A percentile compares a stretch with the other conserved stretches of the same genome.
Evolutionary conservation across 2,329 filamentous ascomycete species (phyloP).

Genomic region (Phoma sp.): DNA sequence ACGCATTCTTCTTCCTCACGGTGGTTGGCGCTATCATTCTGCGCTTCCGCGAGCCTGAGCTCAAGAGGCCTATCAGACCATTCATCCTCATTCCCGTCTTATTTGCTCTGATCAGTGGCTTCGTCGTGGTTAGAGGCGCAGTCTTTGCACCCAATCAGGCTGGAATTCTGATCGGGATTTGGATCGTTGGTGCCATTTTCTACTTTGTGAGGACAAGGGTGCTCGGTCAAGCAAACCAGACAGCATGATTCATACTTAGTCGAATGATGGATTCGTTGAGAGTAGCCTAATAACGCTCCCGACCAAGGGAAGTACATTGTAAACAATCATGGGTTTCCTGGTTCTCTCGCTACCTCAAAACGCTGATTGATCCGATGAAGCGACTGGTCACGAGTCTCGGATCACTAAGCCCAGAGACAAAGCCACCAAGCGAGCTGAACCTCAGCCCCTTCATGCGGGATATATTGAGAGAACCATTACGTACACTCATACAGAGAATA

Average conservation of each 20-base stretch:
- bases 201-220: slow-evolving; percentile 19
- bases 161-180: slow-evolving; percentile 36
- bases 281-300: too few relatives aligned
- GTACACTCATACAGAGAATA: neutral
- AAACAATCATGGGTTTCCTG: neutral
- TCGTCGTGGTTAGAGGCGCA: slow-evolving; percentile 44
- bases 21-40: slow-evolving; percentile 65
- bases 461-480: too few relatives aligned
- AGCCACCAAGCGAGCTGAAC: slow-evolving; percentile 9
- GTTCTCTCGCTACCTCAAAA: neutral
- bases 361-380: neutral
- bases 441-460: neutral
- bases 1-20: slow-evolving; percentile 69
- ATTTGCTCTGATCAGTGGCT: slow-evolving; percentile 62
- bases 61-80: slow-evolving; percentile 64
- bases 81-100: slow-evolving; percentile 59
- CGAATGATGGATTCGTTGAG: too few relatives aligned
- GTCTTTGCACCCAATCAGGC: slow-evolving; percentile 45
- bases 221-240: neutral
- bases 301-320: neutral
- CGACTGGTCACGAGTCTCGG: neutral
- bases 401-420: neutral
- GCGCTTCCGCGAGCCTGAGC: slow-evolving; percentile 61
- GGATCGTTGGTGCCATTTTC: slow-evolving; percentile 32
- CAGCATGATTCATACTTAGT: neutral